These are phyloP conservation scores for Hypoxylon sp. DNA, from an alignment of 2,329 filamentous ascomycete species.

Conservation along the genomic window DNA sequence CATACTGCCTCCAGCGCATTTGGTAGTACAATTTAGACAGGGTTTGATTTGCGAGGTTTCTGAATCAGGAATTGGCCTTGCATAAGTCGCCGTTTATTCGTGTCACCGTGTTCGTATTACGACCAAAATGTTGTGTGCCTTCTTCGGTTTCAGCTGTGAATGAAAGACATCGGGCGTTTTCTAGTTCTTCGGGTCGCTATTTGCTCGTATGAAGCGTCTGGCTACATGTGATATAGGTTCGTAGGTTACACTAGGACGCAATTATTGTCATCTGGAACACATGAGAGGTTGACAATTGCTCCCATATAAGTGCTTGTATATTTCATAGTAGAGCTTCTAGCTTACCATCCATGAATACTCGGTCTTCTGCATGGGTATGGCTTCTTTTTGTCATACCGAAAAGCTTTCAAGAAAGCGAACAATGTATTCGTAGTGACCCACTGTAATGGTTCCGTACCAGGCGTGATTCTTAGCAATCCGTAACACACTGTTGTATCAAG, in stretches of 20 bases:
- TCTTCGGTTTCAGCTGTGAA: conserved; percentile 12
- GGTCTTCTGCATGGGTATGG: neutral
- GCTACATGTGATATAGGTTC: neutral
- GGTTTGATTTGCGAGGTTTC: conserved; percentile 20
- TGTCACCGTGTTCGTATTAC: conserved; percentile 16
- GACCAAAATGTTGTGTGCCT: neutral
- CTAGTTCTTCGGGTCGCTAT: neutral
- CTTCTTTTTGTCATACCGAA: neutral
- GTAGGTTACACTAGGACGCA: neutral
- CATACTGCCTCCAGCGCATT: neutral
- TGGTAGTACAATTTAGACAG: neutral
- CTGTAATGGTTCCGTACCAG: neutral
- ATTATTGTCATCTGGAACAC: neutral
- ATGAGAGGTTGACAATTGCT: neutral
- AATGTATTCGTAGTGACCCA: neutral
- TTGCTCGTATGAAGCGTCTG: neutral
- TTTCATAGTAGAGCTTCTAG: neutral
- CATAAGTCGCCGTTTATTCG: conserved; percentile 7
- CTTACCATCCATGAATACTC: neutral
- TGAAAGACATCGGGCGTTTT: conserved; percentile 4
- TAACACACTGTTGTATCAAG: too few relatives aligned
- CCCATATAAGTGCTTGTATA: neutral
- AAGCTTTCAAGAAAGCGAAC: neutral
- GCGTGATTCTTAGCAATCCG: neutral
- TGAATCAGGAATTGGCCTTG: conserved; percentile 11